Evolutionary conservation across 2,329 filamentous ascomycete genomes (phyloP), one percentile per base, ranked within the genome.

Genomic region (Alternaria incomplexa): DNA sequence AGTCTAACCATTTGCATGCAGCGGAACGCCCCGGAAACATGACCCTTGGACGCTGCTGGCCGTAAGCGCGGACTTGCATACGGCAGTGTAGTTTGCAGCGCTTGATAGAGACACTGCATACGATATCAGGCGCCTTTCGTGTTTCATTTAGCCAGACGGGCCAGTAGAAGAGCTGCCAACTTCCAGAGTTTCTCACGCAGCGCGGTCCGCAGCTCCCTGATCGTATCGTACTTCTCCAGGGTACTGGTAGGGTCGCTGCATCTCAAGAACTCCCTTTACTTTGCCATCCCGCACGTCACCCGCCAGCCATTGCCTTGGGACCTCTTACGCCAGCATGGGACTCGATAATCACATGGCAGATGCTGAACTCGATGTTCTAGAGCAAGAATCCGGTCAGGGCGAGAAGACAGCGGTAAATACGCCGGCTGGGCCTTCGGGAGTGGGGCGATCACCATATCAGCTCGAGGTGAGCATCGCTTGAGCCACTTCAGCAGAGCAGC

Each of bases 291-390:
- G 28, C 54, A 32, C 30, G 28, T 50, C 44, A 15, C 58, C 23
- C 55, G n/a, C 22, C 48, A 22, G 45, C 44, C 22, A 46, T 12
- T 53, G 40, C 4, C n/a, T n/a, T 36, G n/a, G 23, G 43, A 28
- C 13, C 2, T 20, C 22, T 22, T 20, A 40, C n/a, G 23, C 40
- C 56, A 26, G 10, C 32, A 72, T 72, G 70, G 61, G 61, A 30
- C 45, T 65, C 6, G 62, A 65, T 57, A 59, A 53, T 4, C 58
- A 66, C 40, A 69, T 69, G 32, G 56, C 48, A 15, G 58, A 57
- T 50, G 55, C 58, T 17, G 61, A 68, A 53, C 54, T 64, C 6
- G 65, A 71, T 50, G 55, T 65, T 12, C 56, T 62, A 6, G 68
- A 71, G 44, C 52, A 64, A 53, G 66, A 57, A 36, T 67, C 66